These are phyloP conservation scores for Podila minutissima DNA, from an alignment of 192 early-diverging fungal genomes.

Conservation along the genomic window DNA sequence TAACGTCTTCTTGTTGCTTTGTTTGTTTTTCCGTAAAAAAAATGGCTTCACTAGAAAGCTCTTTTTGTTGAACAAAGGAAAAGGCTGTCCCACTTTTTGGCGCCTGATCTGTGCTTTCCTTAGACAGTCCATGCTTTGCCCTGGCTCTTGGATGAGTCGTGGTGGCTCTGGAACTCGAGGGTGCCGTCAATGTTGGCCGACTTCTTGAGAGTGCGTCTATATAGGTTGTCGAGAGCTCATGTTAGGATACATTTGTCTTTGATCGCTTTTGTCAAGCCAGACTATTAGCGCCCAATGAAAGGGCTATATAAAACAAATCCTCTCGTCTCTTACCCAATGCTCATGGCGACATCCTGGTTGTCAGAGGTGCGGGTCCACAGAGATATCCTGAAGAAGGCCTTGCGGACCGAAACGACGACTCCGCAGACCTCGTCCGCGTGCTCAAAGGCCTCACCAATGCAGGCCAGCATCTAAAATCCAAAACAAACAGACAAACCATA, in stretches of 20 bases:
- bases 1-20: no score
- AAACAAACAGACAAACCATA: not conserved
- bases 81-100: not conserved
- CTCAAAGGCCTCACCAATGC: constrained; percentile 89
- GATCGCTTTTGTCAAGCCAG: not conserved
- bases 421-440: constrained; percentile 86
- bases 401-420: constrained; percentile 87
- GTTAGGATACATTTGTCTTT: not conserved
- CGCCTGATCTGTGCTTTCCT: not conserved
- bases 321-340: constrained; percentile 60
- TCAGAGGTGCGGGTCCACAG: constrained; percentile 82
- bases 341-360: constrained; percentile 56
- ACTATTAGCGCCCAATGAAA: not conserved
- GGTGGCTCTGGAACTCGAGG: constrained; percentile 43
- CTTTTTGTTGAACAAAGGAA: not conserved
- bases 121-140: constrained; percentile 45
- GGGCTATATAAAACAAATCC: not conserved
- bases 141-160: constrained; percentile 20
- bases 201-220: constrained; percentile 35
- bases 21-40: no score
- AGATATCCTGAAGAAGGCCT: constrained; percentile 83
- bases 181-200: constrained; percentile 24
- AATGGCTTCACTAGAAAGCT: no score
- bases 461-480: constrained; percentile 76
- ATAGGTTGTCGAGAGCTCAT: not conserved